phyloP scores from a whole-genome alignment of 164 flowering plant species.

The Echeveria elegans region DNA sequence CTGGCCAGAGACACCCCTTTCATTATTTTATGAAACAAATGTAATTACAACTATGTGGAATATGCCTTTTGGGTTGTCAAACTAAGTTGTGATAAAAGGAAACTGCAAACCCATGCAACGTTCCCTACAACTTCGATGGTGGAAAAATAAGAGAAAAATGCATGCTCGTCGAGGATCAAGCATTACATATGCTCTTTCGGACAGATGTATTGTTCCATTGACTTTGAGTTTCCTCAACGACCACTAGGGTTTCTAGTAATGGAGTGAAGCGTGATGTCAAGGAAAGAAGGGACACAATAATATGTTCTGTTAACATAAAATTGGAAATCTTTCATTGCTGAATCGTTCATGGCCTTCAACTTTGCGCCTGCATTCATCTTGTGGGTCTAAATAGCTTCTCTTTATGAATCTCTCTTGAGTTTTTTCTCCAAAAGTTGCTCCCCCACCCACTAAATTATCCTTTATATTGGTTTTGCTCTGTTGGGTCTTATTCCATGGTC shows the following conservation, averaged over 20 bases:
- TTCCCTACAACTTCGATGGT: not conserved
- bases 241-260: slow-evolving; percentile 1
- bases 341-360: slow-evolving; percentile 1
- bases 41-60: not conserved
- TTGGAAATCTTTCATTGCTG: slow-evolving; percentile 3
- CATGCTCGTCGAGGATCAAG: not conserved
- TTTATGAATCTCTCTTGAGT: slow-evolving; percentile 6
- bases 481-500: not conserved
- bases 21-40: not conserved
- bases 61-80: slow-evolving; percentile 1
- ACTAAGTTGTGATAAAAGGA: not conserved
- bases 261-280: slow-evolving; percentile 2
- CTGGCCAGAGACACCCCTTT: not conserved
- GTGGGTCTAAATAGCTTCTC: slow-evolving; percentile 4
- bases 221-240: slow-evolving; percentile 5
- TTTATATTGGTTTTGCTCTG: not conserved
- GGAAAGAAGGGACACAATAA: slow-evolving; percentile 3
- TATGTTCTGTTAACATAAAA: not conserved
- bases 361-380: not conserved
- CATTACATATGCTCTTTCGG: slow-evolving; percentile 1
- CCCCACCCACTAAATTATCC: not conserved
- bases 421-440: not conserved
- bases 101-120: not conserved
- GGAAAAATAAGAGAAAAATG: not conserved
- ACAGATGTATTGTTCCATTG: slow-evolving; percentile 1